Percentiles rank a stretch among this genome's conserved stretches.
Conservation (phyloP, 2,329 filamentous ascomycete species). For the Cercospora nicotianae region DNA sequence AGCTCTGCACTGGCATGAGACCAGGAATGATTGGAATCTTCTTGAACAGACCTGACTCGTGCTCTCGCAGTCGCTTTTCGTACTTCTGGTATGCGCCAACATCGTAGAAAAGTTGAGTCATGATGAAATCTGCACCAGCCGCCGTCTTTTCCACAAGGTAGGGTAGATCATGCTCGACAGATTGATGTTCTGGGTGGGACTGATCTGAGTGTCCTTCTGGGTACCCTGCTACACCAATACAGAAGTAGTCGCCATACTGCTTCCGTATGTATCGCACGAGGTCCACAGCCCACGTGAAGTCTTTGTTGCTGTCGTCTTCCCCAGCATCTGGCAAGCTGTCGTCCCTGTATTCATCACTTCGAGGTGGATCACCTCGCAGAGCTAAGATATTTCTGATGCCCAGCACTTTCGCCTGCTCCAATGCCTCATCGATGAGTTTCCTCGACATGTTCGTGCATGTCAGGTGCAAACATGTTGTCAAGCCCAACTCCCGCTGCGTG, state of each 20-base stretch:
- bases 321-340: conserved; percentile 58
- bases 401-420: conserved; percentile 85
- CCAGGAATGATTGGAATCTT: conserved; percentile 88
- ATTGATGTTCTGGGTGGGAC: conserved; percentile 77
- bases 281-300: conserved; percentile 87
- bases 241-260: conserved; percentile 91
- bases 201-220: conserved; percentile 94
- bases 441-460: conserved; percentile 98
- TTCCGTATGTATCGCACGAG: conserved; percentile 85
- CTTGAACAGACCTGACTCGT: conserved; percentile 83
- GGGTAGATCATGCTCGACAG: conserved; percentile 68
- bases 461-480: conserved; percentile 93
- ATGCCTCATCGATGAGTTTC: conserved; percentile 77
- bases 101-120: conserved; percentile 98
- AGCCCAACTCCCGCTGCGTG: conserved; percentile 84
- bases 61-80: conserved; percentile 72
- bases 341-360: conserved; percentile 81
- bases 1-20: conserved; percentile 96
- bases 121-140: conserved; percentile 94
- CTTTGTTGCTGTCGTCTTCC: conserved; percentile 64
- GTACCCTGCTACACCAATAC: conserved; percentile 90
- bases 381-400: conserved; percentile 94
- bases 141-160: conserved; percentile 86
- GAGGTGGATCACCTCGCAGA: conserved; percentile 83
- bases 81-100: conserved; percentile 77